These are phyloP conservation scores for Acacia melanoxylon DNA, from an alignment of 306 rosid genomes.

Conservation along the genomic window DNA sequence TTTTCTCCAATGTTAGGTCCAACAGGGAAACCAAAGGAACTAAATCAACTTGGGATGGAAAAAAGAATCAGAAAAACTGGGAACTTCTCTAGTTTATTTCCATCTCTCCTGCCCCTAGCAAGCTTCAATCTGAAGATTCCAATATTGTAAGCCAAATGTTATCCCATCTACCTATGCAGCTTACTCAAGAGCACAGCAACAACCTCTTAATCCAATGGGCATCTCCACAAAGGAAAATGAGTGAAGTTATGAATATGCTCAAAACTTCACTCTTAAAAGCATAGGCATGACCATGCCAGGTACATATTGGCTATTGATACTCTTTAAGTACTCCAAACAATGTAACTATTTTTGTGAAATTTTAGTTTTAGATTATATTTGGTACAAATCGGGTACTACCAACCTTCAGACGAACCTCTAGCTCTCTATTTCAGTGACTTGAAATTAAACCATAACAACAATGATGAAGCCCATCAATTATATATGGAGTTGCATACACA, in stretches of 20 bases:
- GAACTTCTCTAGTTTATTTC: background rate
- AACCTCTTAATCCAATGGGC: background rate
- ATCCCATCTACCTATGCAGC: conserved; percentile 5
- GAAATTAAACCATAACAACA: background rate
- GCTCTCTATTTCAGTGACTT: background rate
- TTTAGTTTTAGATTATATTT: background rate
- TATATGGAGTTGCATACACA: background rate
- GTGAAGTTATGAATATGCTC: background rate
- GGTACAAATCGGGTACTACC: background rate
- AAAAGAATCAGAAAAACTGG: background rate
- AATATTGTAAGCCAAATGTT: background rate
- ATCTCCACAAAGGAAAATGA: conserved; percentile 16
- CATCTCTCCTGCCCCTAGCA: background rate
- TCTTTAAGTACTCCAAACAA: background rate
- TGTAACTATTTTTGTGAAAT: background rate
- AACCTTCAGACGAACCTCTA: background rate
- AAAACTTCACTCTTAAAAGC: background rate
- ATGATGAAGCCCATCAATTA: background rate
- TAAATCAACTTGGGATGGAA: background rate
- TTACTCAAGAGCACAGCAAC: conserved; percentile 3
- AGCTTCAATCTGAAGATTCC: background rate
- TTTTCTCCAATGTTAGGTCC: background rate
- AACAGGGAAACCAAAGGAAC: background rate
- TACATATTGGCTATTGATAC: background rate
- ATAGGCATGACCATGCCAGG: background rate